These are phyloP conservation scores for Phytophthora pinifolia DNA, from an alignment of 352 stramenopile species.

Conservation along the genomic window DNA sequence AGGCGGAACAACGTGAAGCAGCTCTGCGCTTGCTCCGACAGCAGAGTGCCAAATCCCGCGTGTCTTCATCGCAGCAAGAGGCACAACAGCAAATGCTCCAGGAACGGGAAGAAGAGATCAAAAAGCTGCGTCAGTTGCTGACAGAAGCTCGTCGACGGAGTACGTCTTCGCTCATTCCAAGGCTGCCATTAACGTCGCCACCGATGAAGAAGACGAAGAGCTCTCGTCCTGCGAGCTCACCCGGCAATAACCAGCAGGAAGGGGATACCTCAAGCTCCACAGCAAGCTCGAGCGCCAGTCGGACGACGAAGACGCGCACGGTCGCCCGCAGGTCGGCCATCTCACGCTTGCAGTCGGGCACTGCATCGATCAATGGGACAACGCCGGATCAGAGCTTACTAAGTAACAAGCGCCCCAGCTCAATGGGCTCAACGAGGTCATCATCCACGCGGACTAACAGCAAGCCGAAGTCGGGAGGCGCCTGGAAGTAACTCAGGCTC, in stretches of 20 bases:
- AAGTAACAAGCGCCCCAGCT: conserved; percentile 28
- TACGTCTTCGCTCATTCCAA: conserved; percentile 74
- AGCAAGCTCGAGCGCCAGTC: conserved; percentile 5
- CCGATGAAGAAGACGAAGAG: conserved; percentile 52
- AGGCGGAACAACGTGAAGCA: conserved; percentile 67
- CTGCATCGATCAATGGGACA: conserved; percentile 12
- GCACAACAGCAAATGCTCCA: conserved; percentile 61
- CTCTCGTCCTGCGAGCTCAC: conserved; percentile 13
- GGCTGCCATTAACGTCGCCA: conserved; percentile 37
- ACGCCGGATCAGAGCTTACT: conserved; percentile 21
- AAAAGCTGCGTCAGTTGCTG: conserved; percentile 71
- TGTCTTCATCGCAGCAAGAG: conserved; percentile 71
- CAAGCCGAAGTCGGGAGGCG: conserved; percentile 18
- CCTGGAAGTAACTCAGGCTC: conserved; percentile 41
- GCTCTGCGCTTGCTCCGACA: conserved; percentile 65
- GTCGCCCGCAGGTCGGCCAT: conserved; percentile 10
- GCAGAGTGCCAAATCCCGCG: conserved; percentile 63
- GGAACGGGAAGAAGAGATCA: conserved; percentile 81
- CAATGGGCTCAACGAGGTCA: conserved; percentile 16
- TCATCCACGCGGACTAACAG: conserved; percentile 13
- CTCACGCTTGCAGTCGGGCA: conserved; percentile 24
- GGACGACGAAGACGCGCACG: conserved; percentile 23
- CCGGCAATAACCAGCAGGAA: conserved; percentile 35
- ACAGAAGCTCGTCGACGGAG: conserved; percentile 71
- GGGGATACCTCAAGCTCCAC: conserved; percentile 25